Conservation (phyloP, 192 early-diverging fungal genomes). For the Coemansia sp. region DNA sequence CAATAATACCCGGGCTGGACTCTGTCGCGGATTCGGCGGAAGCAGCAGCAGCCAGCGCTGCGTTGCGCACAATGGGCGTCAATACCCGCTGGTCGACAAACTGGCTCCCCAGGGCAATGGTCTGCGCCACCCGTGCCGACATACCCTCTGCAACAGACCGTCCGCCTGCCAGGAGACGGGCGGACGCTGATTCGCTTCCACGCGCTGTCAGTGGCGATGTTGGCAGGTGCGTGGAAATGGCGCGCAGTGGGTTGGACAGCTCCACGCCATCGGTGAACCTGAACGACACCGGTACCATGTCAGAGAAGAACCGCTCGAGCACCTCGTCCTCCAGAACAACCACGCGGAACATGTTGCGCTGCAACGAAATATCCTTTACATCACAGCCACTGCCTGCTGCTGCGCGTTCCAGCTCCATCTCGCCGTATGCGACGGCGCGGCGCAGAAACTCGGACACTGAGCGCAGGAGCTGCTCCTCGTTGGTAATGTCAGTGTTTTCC, state of each 20-base stretch:
- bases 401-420: slow-evolving; percentile 3
- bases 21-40: not conserved
- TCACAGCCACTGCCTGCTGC: not conserved
- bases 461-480: slow-evolving; percentile 50
- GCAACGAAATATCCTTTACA: slow-evolving; percentile 28
- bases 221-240: slow-evolving; percentile 41
- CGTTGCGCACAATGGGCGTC: slow-evolving; percentile 39
- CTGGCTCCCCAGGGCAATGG: slow-evolving; percentile 50
- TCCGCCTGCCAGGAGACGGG: slow-evolving; percentile 33
- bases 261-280: slow-evolving; percentile 52
- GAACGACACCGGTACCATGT: slow-evolving; percentile 45
- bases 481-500: slow-evolving; percentile 25
- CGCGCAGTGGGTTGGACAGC: slow-evolving; percentile 47
- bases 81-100: slow-evolving; percentile 47
- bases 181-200: slow-evolving; percentile 14
- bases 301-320: slow-evolving; percentile 82
- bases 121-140: slow-evolving; percentile 46
- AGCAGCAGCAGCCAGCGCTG: slow-evolving; percentile 11
- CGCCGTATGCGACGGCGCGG: slow-evolving; percentile 26
- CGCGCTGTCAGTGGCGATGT: slow-evolving; percentile 37
- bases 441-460: slow-evolving; percentile 42
- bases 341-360: slow-evolving; percentile 66
- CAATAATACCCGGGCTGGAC: not conserved
- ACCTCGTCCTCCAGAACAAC: slow-evolving; percentile 83
- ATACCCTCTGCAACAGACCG: slow-evolving; percentile 42